Evolutionary conservation across 371 early-diverging fungal species (phyloP).

Genomic region (Gilbertella persicaria): DNA sequence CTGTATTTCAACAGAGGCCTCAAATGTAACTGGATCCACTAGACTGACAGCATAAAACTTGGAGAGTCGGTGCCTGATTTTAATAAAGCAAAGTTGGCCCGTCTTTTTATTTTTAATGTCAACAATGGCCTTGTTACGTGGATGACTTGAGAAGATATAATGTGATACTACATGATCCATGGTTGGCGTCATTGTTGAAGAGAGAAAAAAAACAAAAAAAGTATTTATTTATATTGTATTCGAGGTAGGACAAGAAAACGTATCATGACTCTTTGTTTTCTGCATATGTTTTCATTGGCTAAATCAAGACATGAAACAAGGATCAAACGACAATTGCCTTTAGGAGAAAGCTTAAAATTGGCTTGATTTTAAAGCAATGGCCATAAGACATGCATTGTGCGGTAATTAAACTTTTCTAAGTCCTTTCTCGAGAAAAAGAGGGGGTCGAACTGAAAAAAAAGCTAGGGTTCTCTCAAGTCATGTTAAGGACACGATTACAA

Average conservation of each 20-base stretch:
- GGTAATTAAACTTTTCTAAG: too few species aligned
- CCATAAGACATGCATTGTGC: too few species aligned
- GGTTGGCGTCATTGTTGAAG: constrained; percentile 22
- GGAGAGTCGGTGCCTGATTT: constrained; percentile 44
- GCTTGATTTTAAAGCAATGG: too few species aligned
- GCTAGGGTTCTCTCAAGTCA: too few species aligned
- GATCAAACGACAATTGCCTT: too few species aligned
- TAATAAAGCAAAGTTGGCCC: constrained; percentile 37
- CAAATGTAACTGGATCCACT: constrained; percentile 46
- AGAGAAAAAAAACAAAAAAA: constrained; percentile 8
- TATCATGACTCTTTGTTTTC: neutral
- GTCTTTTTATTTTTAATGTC: constrained; percentile 42
- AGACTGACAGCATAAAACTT: constrained; percentile 46
- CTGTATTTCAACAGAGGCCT: constrained; percentile 41
- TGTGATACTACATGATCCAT: constrained; percentile 36
- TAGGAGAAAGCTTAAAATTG: too few species aligned
- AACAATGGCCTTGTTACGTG: constrained; percentile 40
- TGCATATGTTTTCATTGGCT: neutral
- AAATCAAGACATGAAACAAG: too few species aligned
- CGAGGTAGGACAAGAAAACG: constrained; percentile 7
- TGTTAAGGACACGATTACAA: too few species aligned
- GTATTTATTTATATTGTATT: too few species aligned
- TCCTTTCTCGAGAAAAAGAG: too few species aligned
- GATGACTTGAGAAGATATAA: constrained; percentile 36
- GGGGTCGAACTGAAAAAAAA: too few species aligned